A percentile compares a stretch with the other conserved stretches of the same genome.
phyloP scores from a whole-genome alignment of 2,329 filamentous ascomycete species.

The Diaporthe amygdali region DNA sequence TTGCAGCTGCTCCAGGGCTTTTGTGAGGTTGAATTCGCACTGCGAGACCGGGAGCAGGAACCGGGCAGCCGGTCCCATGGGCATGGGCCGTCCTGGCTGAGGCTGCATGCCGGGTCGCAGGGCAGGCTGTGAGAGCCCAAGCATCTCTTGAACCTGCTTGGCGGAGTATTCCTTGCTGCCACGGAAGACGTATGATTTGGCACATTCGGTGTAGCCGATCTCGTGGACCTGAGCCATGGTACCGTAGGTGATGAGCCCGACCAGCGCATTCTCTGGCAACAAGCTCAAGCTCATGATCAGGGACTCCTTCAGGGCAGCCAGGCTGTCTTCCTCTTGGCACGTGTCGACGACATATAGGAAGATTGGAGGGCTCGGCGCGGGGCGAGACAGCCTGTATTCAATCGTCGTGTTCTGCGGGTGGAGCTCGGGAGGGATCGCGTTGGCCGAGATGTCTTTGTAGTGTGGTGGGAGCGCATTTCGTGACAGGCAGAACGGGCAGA shows the following conservation, averaged over 20 bases:
- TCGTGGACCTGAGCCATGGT: slow-evolving; percentile 99
- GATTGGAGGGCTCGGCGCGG: slow-evolving; percentile 84
- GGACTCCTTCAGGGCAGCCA: slow-evolving; percentile 83
- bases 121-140: slow-evolving; percentile 77
- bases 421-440: slow-evolving; percentile 82
- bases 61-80: slow-evolving; percentile 81
- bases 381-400: slow-evolving; percentile 81
- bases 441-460: slow-evolving; percentile 88
- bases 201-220: slow-evolving; percentile 96
- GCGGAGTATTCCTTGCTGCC: slow-evolving; percentile 98
- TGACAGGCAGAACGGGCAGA: slow-evolving; percentile 86
- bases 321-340: slow-evolving; percentile 86
- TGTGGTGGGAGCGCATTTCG: slow-evolving; percentile 82
- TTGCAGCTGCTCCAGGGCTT: slow-evolving; percentile 92
- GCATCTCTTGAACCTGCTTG: slow-evolving; percentile 99
- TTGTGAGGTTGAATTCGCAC: slow-evolving; percentile 96
- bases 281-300: slow-evolving; percentile 85
- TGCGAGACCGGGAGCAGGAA: slow-evolving; percentile 95
- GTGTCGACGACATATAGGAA: slow-evolving; percentile 89
- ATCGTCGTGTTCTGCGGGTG: slow-evolving; percentile 87
- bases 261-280: slow-evolving; percentile 80
- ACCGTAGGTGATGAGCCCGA: slow-evolving; percentile 85
- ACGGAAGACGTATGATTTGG: slow-evolving; percentile 97
- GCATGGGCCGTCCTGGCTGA: slow-evolving; percentile 74
- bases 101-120: slow-evolving; percentile 77